Conservation (phyloP, 805 yeast species). For the Yarrowia yakushimensis region DNA sequence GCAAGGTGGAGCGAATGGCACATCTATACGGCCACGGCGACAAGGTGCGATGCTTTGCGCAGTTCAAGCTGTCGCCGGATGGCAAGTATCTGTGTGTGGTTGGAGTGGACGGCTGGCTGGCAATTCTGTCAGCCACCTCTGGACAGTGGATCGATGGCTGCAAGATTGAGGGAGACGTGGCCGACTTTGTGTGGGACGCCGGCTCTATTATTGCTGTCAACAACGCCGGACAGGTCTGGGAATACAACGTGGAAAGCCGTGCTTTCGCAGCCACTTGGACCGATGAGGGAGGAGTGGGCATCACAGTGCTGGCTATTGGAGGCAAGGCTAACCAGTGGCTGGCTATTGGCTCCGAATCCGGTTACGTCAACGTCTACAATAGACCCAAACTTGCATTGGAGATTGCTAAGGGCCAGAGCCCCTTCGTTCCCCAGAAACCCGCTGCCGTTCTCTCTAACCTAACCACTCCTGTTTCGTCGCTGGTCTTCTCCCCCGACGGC, state of each 20-base stretch:
- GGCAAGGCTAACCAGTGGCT: conserved; percentile 71
- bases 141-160: conserved; percentile 88
- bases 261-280: conserved; percentile 67
- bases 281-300: conserved; percentile 81
- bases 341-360: conserved; percentile 86
- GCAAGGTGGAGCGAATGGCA: conserved; percentile 75
- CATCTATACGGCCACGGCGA: conserved; percentile 89
- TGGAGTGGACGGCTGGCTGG: conserved; percentile 91
- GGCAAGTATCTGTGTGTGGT: conserved; percentile 71
- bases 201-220: conserved; percentile 61
- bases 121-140: conserved; percentile 65
- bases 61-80: conserved; percentile 69
- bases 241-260: conserved; percentile 55
- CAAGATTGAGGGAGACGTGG: conserved; percentile 80
- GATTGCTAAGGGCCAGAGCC: conserved; percentile 36
- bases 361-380: conserved; percentile 86
- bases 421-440: conserved; percentile 26
- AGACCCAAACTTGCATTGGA: conserved; percentile 31
- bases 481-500: conserved; percentile 80
- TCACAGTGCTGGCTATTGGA: conserved; percentile 72
- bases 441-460: conserved; percentile 65
- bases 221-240: conserved; percentile 85
- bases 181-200: conserved; percentile 69
- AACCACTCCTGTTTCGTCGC: conserved; percentile 70
- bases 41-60: conserved; percentile 81